A percentile compares a stretch with the other conserved stretches of the same genome.
phyloP scores from a whole-genome alignment of 2,329 filamentous ascomycete species.

The Botrytis tulipae region DNA sequence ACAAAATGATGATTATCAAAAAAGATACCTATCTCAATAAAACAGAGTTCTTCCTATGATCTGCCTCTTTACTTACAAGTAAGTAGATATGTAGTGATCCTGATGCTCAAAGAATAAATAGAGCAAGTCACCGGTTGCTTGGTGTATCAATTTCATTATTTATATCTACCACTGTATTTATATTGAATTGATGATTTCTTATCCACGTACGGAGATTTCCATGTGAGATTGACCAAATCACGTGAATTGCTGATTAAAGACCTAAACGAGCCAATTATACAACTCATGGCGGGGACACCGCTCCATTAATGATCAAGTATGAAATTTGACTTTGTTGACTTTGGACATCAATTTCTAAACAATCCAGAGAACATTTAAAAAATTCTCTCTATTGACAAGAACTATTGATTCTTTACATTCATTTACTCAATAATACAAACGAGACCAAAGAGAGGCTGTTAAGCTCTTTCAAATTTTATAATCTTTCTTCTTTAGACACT shows the following conservation, averaged over 20 bases:
- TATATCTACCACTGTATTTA: background rate
- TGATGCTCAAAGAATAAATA: background rate
- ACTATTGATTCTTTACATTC: constrained; percentile 30
- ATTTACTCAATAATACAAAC: constrained; percentile 22
- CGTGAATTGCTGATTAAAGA: background rate
- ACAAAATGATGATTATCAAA: background rate
- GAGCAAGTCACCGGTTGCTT: too few relatives aligned
- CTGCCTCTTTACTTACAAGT: background rate
- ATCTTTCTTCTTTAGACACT: constrained; percentile 4
- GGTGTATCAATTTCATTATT: background rate
- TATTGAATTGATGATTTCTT: background rate
- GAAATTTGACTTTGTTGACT: constrained; percentile 3
- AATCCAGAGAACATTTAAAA: constrained; percentile 7
- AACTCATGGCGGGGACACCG: background rate
- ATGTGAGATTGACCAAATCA: constrained; percentile 4
- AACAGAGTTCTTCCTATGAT: background rate
- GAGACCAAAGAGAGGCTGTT: background rate
- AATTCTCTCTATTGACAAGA: constrained; percentile 12
- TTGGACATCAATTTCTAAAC: constrained; percentile 19
- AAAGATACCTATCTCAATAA: background rate
- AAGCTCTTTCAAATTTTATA: background rate
- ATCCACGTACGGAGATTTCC: background rate
- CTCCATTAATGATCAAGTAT: constrained; percentile 9
- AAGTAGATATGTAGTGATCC: background rate
- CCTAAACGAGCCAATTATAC: constrained; percentile 1